Percentiles rank a stretch among this genome's conserved stretches.
Evolutionary conservation across 805 yeast species (phyloP).

Genomic region (Wickerhamomyces rabaulensis): DNA sequence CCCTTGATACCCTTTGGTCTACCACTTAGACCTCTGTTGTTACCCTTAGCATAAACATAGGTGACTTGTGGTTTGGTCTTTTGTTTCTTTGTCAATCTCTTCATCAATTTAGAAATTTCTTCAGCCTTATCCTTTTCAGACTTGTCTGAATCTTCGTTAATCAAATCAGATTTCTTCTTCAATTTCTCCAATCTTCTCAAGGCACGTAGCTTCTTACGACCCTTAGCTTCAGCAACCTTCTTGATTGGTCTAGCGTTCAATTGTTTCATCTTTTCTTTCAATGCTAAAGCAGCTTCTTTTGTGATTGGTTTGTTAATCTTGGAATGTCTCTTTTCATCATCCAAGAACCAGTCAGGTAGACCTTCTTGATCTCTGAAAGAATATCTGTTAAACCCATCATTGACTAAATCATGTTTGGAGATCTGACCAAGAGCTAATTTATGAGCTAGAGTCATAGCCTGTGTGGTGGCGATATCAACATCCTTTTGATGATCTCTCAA

Average conservation of each 20-base stretch:
- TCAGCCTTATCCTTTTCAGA: conserved; percentile 93
- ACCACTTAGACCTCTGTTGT: conserved; percentile 81
- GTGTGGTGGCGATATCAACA: conserved; percentile 84
- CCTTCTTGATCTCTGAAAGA: conserved; percentile 89
- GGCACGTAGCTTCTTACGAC: conserved; percentile 93
- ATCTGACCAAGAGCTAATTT: conserved; percentile 87
- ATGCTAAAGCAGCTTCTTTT: conserved; percentile 82
- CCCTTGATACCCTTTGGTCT: conserved; percentile 97
- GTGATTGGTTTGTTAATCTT: conserved; percentile 89
- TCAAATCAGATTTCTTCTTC: conserved; percentile 87
- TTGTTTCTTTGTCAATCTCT: conserved; percentile 68
- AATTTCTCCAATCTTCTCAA: conserved; percentile 78
- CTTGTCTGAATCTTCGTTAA: conserved; percentile 81
- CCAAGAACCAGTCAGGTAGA: conserved; percentile 94
- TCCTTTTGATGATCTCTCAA: conserved; percentile 51
- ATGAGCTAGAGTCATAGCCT: conserved; percentile 97
- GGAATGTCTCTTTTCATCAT: conserved; percentile 84
- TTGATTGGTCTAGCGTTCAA: conserved; percentile 96
- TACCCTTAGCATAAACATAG: conserved; percentile 82
- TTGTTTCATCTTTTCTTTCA: conserved; percentile 69
- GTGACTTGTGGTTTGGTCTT: conserved; percentile 76
- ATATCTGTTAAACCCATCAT: conserved; percentile 88
- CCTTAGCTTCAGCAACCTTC: conserved; percentile 97
- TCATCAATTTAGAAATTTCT: conserved; percentile 83
- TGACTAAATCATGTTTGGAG: conserved; percentile 77